Percentiles rank a stretch among this genome's conserved stretches.
Conservation (phyloP, 225 moss, liverwort and hornwort genomes). For the Antitrichia curtipendula region DNA sequence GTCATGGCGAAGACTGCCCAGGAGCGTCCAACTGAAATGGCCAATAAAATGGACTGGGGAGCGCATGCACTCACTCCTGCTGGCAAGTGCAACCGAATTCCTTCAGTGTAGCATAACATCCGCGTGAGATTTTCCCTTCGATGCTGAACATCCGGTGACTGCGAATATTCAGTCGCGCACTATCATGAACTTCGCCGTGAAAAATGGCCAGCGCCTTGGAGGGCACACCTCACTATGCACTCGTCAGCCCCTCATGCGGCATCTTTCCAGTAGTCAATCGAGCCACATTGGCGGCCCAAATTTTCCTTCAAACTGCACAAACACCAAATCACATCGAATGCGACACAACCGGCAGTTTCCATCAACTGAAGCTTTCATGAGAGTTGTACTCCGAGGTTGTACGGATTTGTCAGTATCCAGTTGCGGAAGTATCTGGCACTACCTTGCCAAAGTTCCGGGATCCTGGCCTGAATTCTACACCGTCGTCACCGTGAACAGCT, state of each 20-base stretch:
- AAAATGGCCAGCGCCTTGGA: neutral
- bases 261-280: neutral
- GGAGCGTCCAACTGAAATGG: neutral
- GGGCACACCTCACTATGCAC: neutral
- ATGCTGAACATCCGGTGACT: neutral
- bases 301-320: neutral
- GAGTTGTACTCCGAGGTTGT: neutral
- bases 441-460: neutral
- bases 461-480: neutral
- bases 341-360: neutral
- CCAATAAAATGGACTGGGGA: neutral
- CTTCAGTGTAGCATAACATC: neutral
- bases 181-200: neutral
- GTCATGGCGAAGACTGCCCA: neutral
- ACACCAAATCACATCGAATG: neutral
- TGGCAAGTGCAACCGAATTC: neutral
- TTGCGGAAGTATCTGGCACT: neutral
- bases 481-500: neutral
- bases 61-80: neutral
- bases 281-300: neutral
- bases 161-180: neutral
- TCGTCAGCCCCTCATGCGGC: neutral
- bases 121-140: neutral
- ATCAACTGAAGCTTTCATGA: neutral
- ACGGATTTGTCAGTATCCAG: neutral